Percentiles rank a stretch among this genome's conserved stretches.
These are phyloP conservation scores for Cordyceps militaris DNA, from an alignment of 2,329 filamentous ascomycete genomes.

Conservation along the genomic window DNA sequence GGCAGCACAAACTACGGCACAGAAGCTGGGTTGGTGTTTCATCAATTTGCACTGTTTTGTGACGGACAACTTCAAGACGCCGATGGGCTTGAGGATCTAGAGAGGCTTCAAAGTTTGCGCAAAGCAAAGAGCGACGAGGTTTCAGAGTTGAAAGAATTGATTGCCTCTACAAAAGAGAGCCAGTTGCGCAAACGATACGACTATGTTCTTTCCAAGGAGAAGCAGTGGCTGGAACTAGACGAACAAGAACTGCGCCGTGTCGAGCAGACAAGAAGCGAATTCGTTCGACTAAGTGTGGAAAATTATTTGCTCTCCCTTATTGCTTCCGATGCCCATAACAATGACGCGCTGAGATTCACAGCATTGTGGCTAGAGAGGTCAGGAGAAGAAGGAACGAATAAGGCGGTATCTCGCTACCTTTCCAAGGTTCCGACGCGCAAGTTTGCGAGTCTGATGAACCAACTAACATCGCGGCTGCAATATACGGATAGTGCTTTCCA, in stretches of 20 bases:
- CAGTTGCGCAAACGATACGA: conserved; percentile 51
- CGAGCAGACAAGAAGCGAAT: conserved; percentile 67
- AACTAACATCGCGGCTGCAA: conserved; percentile 86
- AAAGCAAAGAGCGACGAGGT: conserved; percentile 79
- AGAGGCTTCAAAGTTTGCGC: conserved; percentile 69
- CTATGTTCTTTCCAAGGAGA: conserved; percentile 62
- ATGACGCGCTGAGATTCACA: conserved; percentile 84
- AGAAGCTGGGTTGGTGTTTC: conserved; percentile 81
- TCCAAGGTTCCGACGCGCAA: conserved; percentile 77
- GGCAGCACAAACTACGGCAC: conserved; percentile 58
- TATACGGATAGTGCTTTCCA: conserved; percentile 69
- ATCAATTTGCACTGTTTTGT: conserved; percentile 92
- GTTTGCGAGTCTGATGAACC: conserved; percentile 89
- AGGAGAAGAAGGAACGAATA: conserved; percentile 67
- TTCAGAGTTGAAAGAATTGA: conserved; percentile 57
- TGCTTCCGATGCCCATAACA: conserved; percentile 82
- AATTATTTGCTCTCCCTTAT: conserved; percentile 84
- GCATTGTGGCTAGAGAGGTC: conserved; percentile 90
- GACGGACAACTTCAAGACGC: conserved; percentile 87
- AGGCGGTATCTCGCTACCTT: conserved; percentile 64
- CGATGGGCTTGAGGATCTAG: conserved; percentile 77
- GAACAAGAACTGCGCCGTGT: conserved; percentile 78
- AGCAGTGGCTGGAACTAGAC: conserved; percentile 84
- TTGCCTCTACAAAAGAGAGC: conserved; percentile 42
- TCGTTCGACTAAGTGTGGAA: conserved; percentile 81